Conservation (phyloP, 2,329 filamentous ascomycete genomes). For the Arthrobotrys megalospora region DNA sequence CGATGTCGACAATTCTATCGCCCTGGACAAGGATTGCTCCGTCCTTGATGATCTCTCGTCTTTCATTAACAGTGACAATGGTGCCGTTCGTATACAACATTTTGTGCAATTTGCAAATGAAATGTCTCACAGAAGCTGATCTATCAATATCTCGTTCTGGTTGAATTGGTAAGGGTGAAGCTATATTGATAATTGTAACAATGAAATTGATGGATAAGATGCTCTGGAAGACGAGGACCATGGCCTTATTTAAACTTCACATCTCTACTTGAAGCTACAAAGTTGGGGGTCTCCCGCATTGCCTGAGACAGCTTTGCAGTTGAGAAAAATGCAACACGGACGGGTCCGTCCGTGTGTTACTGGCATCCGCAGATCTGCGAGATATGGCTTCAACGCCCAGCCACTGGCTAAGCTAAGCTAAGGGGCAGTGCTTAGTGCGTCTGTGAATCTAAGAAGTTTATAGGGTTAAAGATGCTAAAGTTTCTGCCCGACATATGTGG, state of each 20-base stretch:
- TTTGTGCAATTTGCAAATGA: constrained; percentile 1
- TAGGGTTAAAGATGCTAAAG: no score
- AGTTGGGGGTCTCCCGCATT: not conserved
- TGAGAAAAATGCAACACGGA: constrained; percentile 41
- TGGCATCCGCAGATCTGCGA: constrained; percentile 32
- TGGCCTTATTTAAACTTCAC: not conserved
- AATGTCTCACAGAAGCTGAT: not conserved
- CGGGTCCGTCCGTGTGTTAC: constrained; percentile 44
- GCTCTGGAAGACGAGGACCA: not conserved
- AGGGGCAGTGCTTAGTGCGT: not conserved
- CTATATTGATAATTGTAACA: not conserved
- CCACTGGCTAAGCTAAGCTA: not conserved
- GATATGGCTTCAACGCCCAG: not conserved
- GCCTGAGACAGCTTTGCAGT: not conserved
- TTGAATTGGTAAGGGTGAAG: not conserved
- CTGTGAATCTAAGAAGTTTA: not conserved
- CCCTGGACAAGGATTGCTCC: constrained; percentile 69
- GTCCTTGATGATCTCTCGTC: constrained; percentile 69
- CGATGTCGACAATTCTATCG: constrained; percentile 69
- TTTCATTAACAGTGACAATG: constrained; percentile 71
- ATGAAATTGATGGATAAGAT: not conserved
- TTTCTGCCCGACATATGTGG: no score
- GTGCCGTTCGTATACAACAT: constrained; percentile 71
- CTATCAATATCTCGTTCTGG: not conserved
- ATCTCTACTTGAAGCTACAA: not conserved